phyloP scores from a whole-genome alignment of 176 grass and related monocot genomes.

The Metroxylon sagu region DNA sequence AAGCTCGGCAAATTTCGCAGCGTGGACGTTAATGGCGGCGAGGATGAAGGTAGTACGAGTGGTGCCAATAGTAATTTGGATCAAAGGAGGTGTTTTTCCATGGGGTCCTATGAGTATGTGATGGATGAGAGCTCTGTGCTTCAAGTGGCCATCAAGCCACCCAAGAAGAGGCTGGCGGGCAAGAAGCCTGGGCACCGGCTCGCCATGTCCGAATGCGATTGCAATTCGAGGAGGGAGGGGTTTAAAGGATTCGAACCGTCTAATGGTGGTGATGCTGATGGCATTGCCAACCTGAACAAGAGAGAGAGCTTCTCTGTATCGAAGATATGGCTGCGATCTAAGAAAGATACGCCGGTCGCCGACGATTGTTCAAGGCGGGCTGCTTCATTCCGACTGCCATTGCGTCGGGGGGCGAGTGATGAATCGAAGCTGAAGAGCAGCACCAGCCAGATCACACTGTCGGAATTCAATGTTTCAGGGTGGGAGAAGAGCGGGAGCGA shows the following conservation, averaged over 20 bases:
- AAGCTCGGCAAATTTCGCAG: constrained; percentile 86
- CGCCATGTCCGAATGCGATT: constrained; percentile 84
- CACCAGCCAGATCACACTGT: constrained; percentile 53
- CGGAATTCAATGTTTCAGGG: constrained; percentile 9
- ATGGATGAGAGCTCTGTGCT: constrained; percentile 61
- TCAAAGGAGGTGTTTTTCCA: constrained; percentile 81
- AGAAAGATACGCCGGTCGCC: constrained; percentile 27
- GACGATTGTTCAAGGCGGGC: constrained; percentile 42
- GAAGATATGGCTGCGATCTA: constrained; percentile 72
- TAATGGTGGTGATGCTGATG: background rate
- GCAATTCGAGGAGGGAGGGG: constrained; percentile 54
- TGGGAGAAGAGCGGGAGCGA: constrained; percentile 45
- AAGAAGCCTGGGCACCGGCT: constrained; percentile 28
- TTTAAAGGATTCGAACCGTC: constrained; percentile 38
- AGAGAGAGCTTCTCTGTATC: constrained; percentile 79
- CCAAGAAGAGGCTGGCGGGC: constrained; percentile 50
- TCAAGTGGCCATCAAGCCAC: constrained; percentile 59
- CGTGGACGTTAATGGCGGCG: constrained; percentile 29
- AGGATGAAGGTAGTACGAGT: constrained; percentile 27
- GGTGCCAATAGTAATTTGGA: constrained; percentile 30
- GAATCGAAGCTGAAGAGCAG: background rate
- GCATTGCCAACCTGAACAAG: constrained; percentile 7
- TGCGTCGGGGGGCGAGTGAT: constrained; percentile 24
- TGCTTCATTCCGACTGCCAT: constrained; percentile 70
- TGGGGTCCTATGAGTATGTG: constrained; percentile 93